Evolutionary conservation across 768 basidiomycete species (phyloP), one percentile per base, ranked within the genome.

Genomic region (Boletus huronensis): DNA sequence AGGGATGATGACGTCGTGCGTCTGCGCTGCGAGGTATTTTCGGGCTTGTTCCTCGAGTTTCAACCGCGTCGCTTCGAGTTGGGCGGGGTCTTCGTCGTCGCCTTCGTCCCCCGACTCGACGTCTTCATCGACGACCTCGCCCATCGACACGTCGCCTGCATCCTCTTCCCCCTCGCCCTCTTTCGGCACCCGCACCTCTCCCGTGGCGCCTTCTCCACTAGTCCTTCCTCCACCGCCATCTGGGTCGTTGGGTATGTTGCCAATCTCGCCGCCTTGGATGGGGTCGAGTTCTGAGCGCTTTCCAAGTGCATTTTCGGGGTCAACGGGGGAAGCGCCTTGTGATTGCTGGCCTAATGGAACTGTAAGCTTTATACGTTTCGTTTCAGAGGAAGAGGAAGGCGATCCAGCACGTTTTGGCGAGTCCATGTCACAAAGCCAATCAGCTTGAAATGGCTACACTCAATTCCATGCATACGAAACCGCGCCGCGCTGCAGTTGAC

Each of bases 11-110:
- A 99, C 85, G 63, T 96, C 92, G 74, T 98, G 96, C 1, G 93
- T 96, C 72, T 99, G 97, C 0, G 93, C 90, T 0, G 95, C 94
- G 41, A 99, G 89, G 69, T 98, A 98, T 64, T 95, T 92, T 52
- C 86, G 85, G 49, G 88, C 94, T 69, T 88, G 92, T 64, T 89
- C 90, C 65, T 92, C 93, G 48, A 88, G 83, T 32, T 83, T 83
- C 53, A 81, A 75, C 60, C 90, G 83, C 62, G 87, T 88, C 11
- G 86, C 90, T 70, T 91, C 90, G 39, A 89, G 76, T 63, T 89
- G 87, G 5, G 88, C 89, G 3, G 88, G 85, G 72, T 93, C 91
- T 65, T 92, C 91, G 40, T 89, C 90, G 68, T 93, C 90, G 61
- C 83, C 84, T 56, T 91, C 88, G 58, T 91, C 90, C 8, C 74